These are phyloP conservation scores for Penicillium olsonii DNA, from an alignment of 2,329 filamentous ascomycete genomes.

Conservation along the genomic window DNA sequence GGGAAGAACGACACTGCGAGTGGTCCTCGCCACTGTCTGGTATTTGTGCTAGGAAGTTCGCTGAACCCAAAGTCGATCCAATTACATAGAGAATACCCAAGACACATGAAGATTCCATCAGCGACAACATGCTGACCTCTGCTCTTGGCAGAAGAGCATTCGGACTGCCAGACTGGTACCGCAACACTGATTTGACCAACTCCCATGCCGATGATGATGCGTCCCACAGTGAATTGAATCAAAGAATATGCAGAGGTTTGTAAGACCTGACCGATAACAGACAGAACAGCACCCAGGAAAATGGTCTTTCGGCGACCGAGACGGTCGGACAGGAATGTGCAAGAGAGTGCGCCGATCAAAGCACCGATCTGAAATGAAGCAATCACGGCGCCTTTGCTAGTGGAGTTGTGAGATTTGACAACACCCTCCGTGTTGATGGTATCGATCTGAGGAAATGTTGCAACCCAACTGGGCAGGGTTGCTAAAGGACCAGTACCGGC, in stretches of 20 bases:
- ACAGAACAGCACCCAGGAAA: constrained; percentile 43
- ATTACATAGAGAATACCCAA: constrained; percentile 25
- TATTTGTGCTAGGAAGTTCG: constrained; percentile 42
- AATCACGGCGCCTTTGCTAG: constrained; percentile 29
- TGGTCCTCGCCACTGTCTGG: constrained; percentile 54
- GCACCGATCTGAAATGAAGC: constrained; percentile 25
- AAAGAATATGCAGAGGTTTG: constrained; percentile 48
- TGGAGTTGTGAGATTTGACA: constrained; percentile 19
- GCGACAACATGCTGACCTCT: constrained; percentile 51
- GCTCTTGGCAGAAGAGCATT: constrained; percentile 48
- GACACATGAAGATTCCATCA: constrained; percentile 47
- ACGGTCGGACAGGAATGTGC: constrained; percentile 41
- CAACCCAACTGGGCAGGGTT: constrained; percentile 35
- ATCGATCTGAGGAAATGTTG: constrained; percentile 57
- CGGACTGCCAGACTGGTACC: constrained; percentile 51
- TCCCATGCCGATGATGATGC: constrained; percentile 51
- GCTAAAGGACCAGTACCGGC: constrained; percentile 23
- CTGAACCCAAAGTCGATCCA: constrained; percentile 53
- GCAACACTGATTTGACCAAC: constrained; percentile 50
- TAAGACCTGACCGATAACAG: constrained; percentile 32
- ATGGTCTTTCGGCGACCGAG: constrained; percentile 52
- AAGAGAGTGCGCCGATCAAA: constrained; percentile 24
- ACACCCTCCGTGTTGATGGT: constrained; percentile 35
- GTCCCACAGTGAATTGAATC: constrained; percentile 49
- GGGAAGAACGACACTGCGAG: constrained; percentile 56